Conservation (phyloP, 2,329 filamentous ascomycete genomes). For the Cercospora sp. region DNA sequence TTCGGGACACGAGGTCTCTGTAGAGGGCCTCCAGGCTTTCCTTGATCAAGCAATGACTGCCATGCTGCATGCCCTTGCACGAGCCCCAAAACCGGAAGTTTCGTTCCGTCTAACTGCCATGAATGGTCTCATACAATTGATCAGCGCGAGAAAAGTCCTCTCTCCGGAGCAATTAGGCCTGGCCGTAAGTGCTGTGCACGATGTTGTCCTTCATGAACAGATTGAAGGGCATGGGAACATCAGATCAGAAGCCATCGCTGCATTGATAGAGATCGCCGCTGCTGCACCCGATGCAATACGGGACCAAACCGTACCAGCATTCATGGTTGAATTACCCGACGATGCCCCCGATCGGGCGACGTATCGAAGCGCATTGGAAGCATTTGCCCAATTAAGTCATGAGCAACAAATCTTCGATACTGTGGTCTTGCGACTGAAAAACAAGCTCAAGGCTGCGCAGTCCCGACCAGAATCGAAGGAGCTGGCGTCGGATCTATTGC, state of each 20-base stretch:
- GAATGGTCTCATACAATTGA: conserved; percentile 48
- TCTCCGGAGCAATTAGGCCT: conserved; percentile 47
- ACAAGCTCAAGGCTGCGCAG: conserved; percentile 61
- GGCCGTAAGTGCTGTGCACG: conserved; percentile 61
- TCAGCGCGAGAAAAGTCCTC: conserved; percentile 45
- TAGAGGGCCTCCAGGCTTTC: conserved; percentile 45
- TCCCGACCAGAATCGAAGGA: conserved; percentile 52
- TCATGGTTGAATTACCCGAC: conserved; percentile 64
- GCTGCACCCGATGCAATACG: conserved; percentile 63
- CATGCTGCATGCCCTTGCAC: conserved; percentile 47
- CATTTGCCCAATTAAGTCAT: conserved; percentile 63
- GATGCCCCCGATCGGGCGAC: conserved; percentile 44
- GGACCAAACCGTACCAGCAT: conserved; percentile 65
- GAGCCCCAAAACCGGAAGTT: conserved; percentile 50
- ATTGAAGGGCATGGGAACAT: conserved; percentile 58
- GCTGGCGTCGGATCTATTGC: conserved; percentile 62
- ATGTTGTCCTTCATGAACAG: conserved; percentile 62
- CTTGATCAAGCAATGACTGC: conserved; percentile 46
- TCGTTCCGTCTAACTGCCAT: conserved; percentile 52
- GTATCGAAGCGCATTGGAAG: conserved; percentile 62
- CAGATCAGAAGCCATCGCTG: conserved; percentile 59
- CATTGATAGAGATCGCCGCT: conserved; percentile 62
- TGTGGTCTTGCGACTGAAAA: conserved; percentile 62
- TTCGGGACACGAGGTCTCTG: conserved; percentile 45
- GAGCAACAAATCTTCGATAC: conserved; percentile 66